Base-by-base conservation (phyloP, 1,284 basidiomycete genomes). In the Sphaerobolus stellatus region DNA sequence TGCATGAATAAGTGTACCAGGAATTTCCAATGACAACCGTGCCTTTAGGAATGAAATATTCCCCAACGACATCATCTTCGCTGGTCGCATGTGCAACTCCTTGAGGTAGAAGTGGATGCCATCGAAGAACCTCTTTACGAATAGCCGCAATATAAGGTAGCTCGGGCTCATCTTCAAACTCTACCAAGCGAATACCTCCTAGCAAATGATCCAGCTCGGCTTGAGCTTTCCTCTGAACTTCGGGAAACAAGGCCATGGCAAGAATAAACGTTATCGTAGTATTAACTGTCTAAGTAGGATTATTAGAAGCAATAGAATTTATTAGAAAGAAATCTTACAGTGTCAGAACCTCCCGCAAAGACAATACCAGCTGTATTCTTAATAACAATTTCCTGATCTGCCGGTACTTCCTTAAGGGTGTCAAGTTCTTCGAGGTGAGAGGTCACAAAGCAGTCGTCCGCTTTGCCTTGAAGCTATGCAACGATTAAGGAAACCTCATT, bases 41-140 rank as follows among this genome's bases (percentile, higher is more conserved):
- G n/a, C 36, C 36, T 7, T 38, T 38, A n/a, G 36, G 36, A 7
- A 38, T 38, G 7, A 38, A 38, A 38, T 38, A 38, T 38, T 22
- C 36, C n/a, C 22, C 22, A 38, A 38, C 36, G 36, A 38, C 36
- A 22, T 38, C 36, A 22, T 38, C 34, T 24, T 36, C 46, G 16
- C 55, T 47, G 13, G 51, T 51, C 1, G 52, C 54, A 24, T 61
- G 61, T 20, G 57, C 48, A 38, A 38, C 3, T 5, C n/a, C 36
- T n/a, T 5, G n/a, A 38, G 36, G 36, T n/a, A 38, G n/a, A 38
- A 22, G 3, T 22, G 36, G n/a, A 22, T 38, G n/a, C 64, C 64
- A 67, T 18, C 65, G 48, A 9, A 65, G 52, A 20, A 62, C 60
- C 49, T 67, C 65, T 33, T 59, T 45, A 28, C 64, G 56, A 3